These are phyloP conservation scores for Penicillium sp. DNA, from an alignment of 2,329 filamentous ascomycete genomes.

Conservation along the genomic window DNA sequence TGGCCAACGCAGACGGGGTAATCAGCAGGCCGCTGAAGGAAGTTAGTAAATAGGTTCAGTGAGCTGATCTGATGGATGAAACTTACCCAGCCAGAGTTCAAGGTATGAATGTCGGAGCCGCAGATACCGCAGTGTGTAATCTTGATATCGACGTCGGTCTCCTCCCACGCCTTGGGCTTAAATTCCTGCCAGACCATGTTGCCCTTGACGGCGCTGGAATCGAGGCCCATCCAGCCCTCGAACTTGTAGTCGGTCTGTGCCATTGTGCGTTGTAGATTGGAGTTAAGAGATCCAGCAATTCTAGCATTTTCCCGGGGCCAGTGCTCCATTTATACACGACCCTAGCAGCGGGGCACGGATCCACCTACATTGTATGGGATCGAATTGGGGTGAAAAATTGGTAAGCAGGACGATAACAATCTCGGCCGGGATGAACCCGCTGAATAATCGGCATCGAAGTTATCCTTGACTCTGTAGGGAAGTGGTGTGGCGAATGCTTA, in stretches of 20 bases:
- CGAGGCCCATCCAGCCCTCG: conserved; percentile 54
- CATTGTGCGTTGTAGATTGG: conserved; percentile 6
- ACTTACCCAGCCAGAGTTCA: conserved; percentile 47
- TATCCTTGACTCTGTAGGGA: not conserved
- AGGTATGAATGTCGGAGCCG: conserved; percentile 56
- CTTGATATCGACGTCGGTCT: conserved; percentile 61
- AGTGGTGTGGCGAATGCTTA: not conserved
- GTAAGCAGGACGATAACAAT: conserved; percentile 14
- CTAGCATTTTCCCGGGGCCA: not conserved
- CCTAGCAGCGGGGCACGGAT: not conserved
- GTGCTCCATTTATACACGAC: conserved; percentile 14
- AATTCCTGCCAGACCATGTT: conserved; percentile 54
- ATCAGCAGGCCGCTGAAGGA: conserved; percentile 24
- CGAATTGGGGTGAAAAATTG: conserved; percentile 13
- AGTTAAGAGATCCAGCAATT: not conserved
- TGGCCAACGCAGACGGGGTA: conserved; percentile 56
- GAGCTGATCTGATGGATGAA: not conserved
- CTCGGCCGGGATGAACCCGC: not conserved
- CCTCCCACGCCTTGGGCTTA: conserved; percentile 61
- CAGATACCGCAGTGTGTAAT: conserved; percentile 62
- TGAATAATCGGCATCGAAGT: not conserved
- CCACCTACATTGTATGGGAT: conserved; percentile 3
- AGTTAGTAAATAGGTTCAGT: not conserved
- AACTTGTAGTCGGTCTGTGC: conserved; percentile 46
- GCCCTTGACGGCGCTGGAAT: conserved; percentile 46